These are phyloP conservation scores for Fraxinus cuspidata DNA, from an alignment of 257 asterid species.

Conservation along the genomic window DNA sequence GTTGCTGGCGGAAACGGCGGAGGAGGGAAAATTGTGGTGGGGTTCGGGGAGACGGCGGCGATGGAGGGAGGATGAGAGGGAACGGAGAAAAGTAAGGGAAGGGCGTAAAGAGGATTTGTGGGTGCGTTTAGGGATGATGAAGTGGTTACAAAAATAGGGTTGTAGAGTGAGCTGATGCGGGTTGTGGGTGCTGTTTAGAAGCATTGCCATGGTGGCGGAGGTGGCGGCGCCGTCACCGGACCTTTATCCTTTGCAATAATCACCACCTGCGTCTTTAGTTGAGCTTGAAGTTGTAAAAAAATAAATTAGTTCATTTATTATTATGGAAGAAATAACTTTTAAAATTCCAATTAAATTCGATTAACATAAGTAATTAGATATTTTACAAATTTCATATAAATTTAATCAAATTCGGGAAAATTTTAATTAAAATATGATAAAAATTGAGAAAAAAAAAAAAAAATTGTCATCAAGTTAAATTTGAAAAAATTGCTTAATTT, in stretches of 20 bases:
- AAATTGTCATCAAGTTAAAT: too few relatives aligned
- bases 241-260: background rate
- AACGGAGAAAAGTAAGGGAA: conserved; percentile 14
- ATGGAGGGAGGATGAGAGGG: conserved; percentile 26
- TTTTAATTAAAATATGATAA: too few relatives aligned
- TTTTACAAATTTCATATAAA: too few relatives aligned
- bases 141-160: conserved; percentile 24
- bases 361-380: too few relatives aligned
- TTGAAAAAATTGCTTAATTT: too few relatives aligned
- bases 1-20: conserved; percentile 31
- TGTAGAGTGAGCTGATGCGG: conserved; percentile 17
- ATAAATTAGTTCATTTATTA: too few relatives aligned
- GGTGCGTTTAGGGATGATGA: conserved; percentile 16
- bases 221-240: conserved; percentile 25
- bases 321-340: too few relatives aligned
- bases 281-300: background rate
- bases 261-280: background rate
- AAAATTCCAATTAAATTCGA: too few relatives aligned
- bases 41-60: conserved; percentile 27
- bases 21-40: conserved; percentile 28
- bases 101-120: conserved; percentile 30
- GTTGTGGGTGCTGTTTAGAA: conserved; percentile 36
- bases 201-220: conserved; percentile 45
- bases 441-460: too few relatives aligned
- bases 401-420: too few relatives aligned